A percentile compares a stretch with the other conserved stretches of the same genome.
Evolutionary conservation across 2,329 filamentous ascomycete species (phyloP).

Genomic region (Ascochyta lentis): DNA sequence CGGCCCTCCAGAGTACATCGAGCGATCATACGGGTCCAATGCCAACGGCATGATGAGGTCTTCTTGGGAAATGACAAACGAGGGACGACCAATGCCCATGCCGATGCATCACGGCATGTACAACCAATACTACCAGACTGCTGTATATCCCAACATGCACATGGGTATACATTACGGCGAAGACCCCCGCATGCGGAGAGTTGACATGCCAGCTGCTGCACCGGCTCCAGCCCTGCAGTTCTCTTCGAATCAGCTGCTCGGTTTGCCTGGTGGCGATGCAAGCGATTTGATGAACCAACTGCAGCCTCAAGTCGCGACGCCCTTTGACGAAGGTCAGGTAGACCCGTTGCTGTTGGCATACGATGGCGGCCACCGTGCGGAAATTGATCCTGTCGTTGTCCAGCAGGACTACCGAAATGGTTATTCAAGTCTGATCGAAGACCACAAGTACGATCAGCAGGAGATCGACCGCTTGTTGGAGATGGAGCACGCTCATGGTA

Average conservation of each 20-base stretch:
- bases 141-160: constrained; percentile 51
- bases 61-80: constrained; percentile 61
- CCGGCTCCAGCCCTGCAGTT: constrained; percentile 38
- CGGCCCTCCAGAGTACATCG: constrained; percentile 34
- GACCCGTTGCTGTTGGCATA: constrained; percentile 53
- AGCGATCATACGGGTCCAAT: constrained; percentile 37
- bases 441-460: constrained; percentile 37
- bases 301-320: constrained; percentile 35
- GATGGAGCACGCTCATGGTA: constrained; percentile 28
- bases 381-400: constrained; percentile 27
- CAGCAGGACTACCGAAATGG: constrained; percentile 38
- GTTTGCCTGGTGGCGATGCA: constrained; percentile 49
- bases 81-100: constrained; percentile 56
- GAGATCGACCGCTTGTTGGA: constrained; percentile 38
- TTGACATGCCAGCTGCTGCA: constrained; percentile 28
- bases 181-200: constrained; percentile 53
- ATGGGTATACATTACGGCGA: constrained; percentile 36
- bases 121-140: constrained; percentile 61
- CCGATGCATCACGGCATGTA: constrained; percentile 51
- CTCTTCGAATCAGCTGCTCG: constrained; percentile 44
- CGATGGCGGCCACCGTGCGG: constrained; percentile 32
- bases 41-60: constrained; percentile 51
- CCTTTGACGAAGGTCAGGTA: constrained; percentile 46
- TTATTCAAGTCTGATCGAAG: constrained; percentile 40
- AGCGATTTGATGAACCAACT: constrained; percentile 47